Evolutionary conservation across 2,329 filamentous ascomycete genomes (phyloP).

Genomic region (Colletotrichum tamarilloi): DNA sequence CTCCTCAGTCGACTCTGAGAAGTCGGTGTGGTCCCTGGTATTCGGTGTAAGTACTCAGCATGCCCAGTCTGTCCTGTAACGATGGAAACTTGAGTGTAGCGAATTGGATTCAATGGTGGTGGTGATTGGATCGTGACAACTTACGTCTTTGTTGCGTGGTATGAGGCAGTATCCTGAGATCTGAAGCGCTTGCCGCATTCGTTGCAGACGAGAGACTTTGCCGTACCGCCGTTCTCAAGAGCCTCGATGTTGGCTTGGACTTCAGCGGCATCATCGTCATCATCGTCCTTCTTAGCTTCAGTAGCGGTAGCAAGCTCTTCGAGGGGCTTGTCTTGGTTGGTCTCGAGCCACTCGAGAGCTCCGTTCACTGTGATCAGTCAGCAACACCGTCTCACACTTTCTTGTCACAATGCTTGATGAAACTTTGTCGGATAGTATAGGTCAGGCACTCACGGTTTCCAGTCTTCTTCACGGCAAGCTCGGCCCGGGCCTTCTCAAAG

Average conservation of each 20-base stretch:
- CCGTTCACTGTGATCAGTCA: constrained; percentile 72
- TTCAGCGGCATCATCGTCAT: constrained; percentile 58
- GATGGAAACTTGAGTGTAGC: neutral
- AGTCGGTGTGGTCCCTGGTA: constrained; percentile 82
- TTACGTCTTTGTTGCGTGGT: constrained; percentile 88
- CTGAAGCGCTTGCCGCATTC: constrained; percentile 94
- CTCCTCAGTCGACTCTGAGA: constrained; percentile 92
- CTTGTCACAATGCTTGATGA: neutral
- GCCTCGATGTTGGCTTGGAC: constrained; percentile 69
- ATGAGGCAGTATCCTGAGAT: constrained; percentile 83
- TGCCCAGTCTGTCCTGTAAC: neutral
- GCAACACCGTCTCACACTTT: neutral
- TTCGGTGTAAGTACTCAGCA: neutral
- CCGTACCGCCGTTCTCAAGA: constrained; percentile 76
- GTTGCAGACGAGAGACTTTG: constrained; percentile 89
- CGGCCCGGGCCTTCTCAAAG: constrained; percentile 85
- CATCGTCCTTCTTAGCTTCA: constrained; percentile 46
- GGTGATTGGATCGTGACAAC: constrained; percentile 39
- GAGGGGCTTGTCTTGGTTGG: constrained; percentile 87
- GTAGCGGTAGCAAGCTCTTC: constrained; percentile 77
- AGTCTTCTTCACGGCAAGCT: constrained; percentile 85
- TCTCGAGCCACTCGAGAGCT: constrained; percentile 94
- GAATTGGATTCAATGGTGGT: neutral
- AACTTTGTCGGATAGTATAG: neutral
- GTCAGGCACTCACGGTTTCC: constrained; percentile 74